Base-by-base conservation (phyloP, 2,329 filamentous ascomycete species). In the Stemphylium beticola region DNA sequence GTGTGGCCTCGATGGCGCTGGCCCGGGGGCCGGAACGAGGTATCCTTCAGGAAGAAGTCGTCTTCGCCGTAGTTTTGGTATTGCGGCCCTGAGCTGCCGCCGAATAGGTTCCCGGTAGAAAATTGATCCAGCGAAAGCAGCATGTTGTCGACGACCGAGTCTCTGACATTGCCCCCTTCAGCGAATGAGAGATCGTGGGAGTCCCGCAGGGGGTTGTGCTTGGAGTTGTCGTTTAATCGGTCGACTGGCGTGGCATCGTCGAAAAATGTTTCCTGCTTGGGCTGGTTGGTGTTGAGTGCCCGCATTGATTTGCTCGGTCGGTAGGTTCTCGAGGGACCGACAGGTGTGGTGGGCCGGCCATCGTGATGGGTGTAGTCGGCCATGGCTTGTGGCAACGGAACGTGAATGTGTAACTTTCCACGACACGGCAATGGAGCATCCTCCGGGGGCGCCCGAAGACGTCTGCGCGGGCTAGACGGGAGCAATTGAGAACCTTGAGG, bases 121-220 rank as follows among this genome's bases (percentile, higher is more conserved):
- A 76, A 68, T 75, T 93, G 90, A 76, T 96, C 93, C 61, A 99
- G 87, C 36, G 93, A 96, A 62, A 95, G 82, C 57, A 98, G 86
- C 89, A 99, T 95, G 76, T 97, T 96, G 76, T 95, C 90, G 55
- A 99, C 92, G 64, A 99, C 87, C 32, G 93, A 97, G 71, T 96
- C 91, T 64, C 93, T 87, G 12, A 64, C 60, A 15, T 55, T 65
- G 36, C 90, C 91, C 60, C 91, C 86, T 43, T 89, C 86, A 45
- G 88, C 88, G 67, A 96, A 82, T 53, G 91, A 93, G 58, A 97
- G 83, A 74, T 96, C 93, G 80, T 97, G 93, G 43, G 89, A 92
- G 77, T 93, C 87, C 45, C 72, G 67, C 46, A 68, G 54, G 18
- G 44, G 50, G 42, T 65, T 62, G 34, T 64, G 62, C 37, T 60